These are phyloP conservation scores for Phytophthora melonis DNA, from an alignment of 352 stramenopile species.

Conservation along the genomic window DNA sequence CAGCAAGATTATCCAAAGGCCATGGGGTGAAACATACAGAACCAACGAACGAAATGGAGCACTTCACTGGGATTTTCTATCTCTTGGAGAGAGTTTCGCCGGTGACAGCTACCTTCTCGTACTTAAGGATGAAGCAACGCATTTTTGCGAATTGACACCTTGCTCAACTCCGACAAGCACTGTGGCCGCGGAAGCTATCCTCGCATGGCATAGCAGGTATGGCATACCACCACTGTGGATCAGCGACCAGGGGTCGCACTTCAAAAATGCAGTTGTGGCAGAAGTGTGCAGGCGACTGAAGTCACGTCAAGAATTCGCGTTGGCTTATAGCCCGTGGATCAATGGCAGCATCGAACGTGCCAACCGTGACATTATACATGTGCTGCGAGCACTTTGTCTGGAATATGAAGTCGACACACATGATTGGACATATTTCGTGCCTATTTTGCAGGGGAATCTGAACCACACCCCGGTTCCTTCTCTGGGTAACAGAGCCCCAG, in stretches of 20 bases:
- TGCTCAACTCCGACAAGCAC: conserved; percentile 23
- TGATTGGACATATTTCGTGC: conserved; percentile 31
- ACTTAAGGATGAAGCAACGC: conserved; percentile 23
- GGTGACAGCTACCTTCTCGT: conserved; percentile 19
- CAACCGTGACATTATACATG: conserved; percentile 44
- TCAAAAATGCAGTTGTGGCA: conserved; percentile 38
- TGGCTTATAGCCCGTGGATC: conserved; percentile 42
- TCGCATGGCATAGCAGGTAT: conserved; percentile 39
- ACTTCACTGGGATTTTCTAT: conserved; percentile 20
- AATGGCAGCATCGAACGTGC: conserved; percentile 42
- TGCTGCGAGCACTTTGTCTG: conserved; percentile 23
- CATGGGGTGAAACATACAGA: conserved; percentile 18
- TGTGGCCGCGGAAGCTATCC: conserved; percentile 26
- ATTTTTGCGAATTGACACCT: conserved; percentile 14
- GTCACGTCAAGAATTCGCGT: conserved; percentile 29
- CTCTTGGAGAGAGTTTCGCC: conserved; percentile 13
- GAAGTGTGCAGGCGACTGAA: conserved; percentile 27
- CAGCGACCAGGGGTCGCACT: conserved; percentile 38
- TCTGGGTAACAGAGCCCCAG: conserved; percentile 20
- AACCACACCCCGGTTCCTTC: conserved; percentile 43
- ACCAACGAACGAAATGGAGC: conserved; percentile 24
- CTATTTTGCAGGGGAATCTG: conserved; percentile 32
- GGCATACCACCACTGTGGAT: conserved; percentile 31
- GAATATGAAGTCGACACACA: conserved; percentile 32
- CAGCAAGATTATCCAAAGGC: conserved; percentile 17